phyloP scores from a whole-genome alignment of 805 yeast genomes.

The Myxozyma vanderwaltii region DNA sequence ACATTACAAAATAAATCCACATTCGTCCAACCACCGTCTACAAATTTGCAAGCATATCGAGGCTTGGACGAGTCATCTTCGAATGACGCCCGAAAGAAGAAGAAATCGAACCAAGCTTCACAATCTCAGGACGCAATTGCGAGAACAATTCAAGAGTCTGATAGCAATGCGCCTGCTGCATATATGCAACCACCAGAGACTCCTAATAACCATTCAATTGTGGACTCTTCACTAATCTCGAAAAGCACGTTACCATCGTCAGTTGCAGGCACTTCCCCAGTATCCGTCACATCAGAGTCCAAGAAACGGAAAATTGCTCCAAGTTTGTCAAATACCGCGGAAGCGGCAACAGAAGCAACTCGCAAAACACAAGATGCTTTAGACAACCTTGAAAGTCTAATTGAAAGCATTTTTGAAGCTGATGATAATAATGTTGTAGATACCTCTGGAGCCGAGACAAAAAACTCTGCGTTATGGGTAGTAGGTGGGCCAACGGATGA shows the following conservation, averaged over 20 bases:
- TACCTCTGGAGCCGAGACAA: conserved; percentile 17
- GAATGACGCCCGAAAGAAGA: neutral
- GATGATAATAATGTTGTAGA: conserved; percentile 27
- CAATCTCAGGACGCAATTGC: neutral
- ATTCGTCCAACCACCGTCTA: neutral
- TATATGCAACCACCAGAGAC: neutral
- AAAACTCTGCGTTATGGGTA: conserved; percentile 16
- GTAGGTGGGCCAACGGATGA: conserved; percentile 11
- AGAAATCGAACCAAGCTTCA: neutral
- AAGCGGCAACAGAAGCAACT: neutral
- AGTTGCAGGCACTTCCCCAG: neutral
- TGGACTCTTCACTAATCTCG: neutral
- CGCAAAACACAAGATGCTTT: conserved; percentile 2
- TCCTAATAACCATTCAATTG: neutral
- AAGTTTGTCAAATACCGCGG: neutral
- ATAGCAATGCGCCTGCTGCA: neutral
- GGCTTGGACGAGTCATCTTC: neutral
- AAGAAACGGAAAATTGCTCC: conserved; percentile 6
- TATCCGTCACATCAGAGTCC: neutral
- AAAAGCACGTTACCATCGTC: neutral
- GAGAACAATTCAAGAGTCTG: neutral
- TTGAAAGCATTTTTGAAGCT: conserved; percentile 25
- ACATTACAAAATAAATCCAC: conserved; percentile 3
- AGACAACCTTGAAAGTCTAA: conserved; percentile 14
- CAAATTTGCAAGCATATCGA: no score